These are phyloP conservation scores for Suhomyces sp. DNA, from an alignment of 805 yeast species.

Conservation along the genomic window DNA sequence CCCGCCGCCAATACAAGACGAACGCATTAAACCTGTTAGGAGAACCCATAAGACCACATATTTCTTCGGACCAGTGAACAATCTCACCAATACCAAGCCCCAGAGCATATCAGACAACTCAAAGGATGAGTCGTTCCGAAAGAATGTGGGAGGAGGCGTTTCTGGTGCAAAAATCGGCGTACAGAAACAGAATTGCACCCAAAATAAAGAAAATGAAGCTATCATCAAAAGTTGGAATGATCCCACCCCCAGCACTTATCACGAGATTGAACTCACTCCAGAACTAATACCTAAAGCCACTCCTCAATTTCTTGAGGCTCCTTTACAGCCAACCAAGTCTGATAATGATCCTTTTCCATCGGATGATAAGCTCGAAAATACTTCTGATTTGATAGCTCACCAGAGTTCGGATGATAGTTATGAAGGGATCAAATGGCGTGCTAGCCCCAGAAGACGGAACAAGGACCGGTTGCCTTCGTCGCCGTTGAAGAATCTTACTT, in stretches of 20 bases:
- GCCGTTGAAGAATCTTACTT: conserved; percentile 7
- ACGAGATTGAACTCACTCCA: no score
- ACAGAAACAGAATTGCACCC: neutral
- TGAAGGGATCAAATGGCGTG: conserved; percentile 38
- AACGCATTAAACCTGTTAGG: conserved; percentile 11
- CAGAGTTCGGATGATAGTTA: conserved; percentile 42
- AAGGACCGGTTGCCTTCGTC: conserved; percentile 11
- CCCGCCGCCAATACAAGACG: conserved; percentile 6
- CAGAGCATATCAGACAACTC: no score
- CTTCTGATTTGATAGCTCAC: conserved; percentile 2
- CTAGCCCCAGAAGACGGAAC: conserved; percentile 12
- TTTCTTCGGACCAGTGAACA: conserved; percentile 36
- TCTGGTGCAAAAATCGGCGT: neutral
- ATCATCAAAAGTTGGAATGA: no score
- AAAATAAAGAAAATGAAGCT: no score
- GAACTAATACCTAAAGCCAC: no score
- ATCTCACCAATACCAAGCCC: conserved; percentile 13
- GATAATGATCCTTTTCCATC: no score
- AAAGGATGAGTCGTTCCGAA: no score
- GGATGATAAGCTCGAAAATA: neutral
- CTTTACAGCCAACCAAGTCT: no score
- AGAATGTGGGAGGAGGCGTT: no score
- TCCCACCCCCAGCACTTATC: no score
- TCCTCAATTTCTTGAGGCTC: no score
- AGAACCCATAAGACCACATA: conserved; percentile 28